phyloP scores from a whole-genome alignment of 768 basidiomycete species.

The Termitomyces sp. region DNA sequence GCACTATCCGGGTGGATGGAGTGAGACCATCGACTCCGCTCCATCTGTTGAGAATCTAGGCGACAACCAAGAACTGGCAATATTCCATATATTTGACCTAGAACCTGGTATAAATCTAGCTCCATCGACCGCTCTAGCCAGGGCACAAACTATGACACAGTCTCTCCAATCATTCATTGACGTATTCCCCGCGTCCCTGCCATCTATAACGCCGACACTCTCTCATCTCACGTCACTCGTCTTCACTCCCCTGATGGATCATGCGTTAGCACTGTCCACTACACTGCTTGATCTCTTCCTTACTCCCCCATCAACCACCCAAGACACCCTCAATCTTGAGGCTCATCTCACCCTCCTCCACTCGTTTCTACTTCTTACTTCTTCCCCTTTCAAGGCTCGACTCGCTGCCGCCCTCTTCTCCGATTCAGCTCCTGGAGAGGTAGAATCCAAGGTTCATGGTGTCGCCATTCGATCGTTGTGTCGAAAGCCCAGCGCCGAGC shows the following conservation, averaged over 20 bases:
- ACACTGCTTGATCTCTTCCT: slow-evolving; percentile 67
- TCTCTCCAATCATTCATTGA: slow-evolving; percentile 44
- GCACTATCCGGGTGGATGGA: neutral
- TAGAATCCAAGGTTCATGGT: slow-evolving; percentile 27
- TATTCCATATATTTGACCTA: slow-evolving; percentile 56
- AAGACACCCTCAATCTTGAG: slow-evolving; percentile 58
- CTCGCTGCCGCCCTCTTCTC: slow-evolving; percentile 73
- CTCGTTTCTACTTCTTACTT: slow-evolving; percentile 70
- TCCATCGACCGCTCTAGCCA: slow-evolving; percentile 11
- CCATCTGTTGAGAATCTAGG: neutral
- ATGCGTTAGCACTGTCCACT: slow-evolving; percentile 58
- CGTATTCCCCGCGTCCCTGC: slow-evolving; percentile 53
- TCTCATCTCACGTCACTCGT: slow-evolving; percentile 56
- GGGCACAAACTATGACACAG: slow-evolving; percentile 1
- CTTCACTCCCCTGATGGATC: slow-evolving; percentile 52
- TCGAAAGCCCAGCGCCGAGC: slow-evolving; percentile 18
- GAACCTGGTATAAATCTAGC: slow-evolving; percentile 47
- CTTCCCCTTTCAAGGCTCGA: slow-evolving; percentile 66
- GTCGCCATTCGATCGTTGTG: slow-evolving; percentile 29
- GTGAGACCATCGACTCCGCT: neutral
- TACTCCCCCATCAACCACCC: slow-evolving; percentile 28
- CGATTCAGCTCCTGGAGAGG: slow-evolving; percentile 51
- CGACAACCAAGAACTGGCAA: slow-evolving; percentile 31
- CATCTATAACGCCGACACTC: slow-evolving; percentile 60
- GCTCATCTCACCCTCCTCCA: slow-evolving; percentile 64